Percentiles rank a stretch among this genome's conserved stretches.
Conservation (phyloP, 2,329 filamentous ascomycete species). For the Parastagonospora nodorum region DNA sequence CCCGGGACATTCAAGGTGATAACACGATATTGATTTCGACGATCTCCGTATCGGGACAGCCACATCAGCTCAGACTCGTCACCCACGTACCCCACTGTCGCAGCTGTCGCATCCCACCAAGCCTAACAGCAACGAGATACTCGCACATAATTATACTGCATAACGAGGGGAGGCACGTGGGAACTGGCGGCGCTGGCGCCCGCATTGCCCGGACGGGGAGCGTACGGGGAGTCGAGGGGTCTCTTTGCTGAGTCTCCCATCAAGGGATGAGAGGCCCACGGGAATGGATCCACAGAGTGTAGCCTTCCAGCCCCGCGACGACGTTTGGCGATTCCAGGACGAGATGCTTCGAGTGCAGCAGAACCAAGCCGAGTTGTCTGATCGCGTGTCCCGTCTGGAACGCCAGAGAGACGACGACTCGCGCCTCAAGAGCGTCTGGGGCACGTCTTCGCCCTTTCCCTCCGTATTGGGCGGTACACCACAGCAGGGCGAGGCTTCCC, state of each 20-base stretch:
- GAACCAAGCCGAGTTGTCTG: constrained; percentile 64
- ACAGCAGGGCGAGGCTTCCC: constrained; percentile 72
- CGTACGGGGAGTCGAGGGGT: constrained; percentile 16
- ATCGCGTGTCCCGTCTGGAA: constrained; percentile 66
- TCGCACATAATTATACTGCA: neutral
- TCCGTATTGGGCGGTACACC: constrained; percentile 80
- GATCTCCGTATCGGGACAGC: no score
- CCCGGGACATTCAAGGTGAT: no score
- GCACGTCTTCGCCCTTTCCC: constrained; percentile 84
- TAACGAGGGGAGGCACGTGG: neutral
- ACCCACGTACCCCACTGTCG: neutral
- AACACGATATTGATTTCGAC: no score
- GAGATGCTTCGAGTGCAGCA: constrained; percentile 66
- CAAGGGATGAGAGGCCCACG: constrained; percentile 39
- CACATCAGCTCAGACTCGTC: no score
- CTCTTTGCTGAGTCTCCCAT: constrained; percentile 25
- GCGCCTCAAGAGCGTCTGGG: constrained; percentile 83
- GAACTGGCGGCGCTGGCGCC: constrained; percentile 11
- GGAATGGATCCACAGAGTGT: constrained; percentile 67
- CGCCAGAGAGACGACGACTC: constrained; percentile 67
- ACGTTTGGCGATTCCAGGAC: constrained; percentile 67
- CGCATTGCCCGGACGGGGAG: constrained; percentile 17
- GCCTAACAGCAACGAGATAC: neutral
- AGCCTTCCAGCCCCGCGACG: constrained; percentile 66
- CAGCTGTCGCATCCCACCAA: neutral